Conservation (phyloP, 1,284 basidiomycete genomes). For the Kalmanozyma brasiliensis region DNA sequence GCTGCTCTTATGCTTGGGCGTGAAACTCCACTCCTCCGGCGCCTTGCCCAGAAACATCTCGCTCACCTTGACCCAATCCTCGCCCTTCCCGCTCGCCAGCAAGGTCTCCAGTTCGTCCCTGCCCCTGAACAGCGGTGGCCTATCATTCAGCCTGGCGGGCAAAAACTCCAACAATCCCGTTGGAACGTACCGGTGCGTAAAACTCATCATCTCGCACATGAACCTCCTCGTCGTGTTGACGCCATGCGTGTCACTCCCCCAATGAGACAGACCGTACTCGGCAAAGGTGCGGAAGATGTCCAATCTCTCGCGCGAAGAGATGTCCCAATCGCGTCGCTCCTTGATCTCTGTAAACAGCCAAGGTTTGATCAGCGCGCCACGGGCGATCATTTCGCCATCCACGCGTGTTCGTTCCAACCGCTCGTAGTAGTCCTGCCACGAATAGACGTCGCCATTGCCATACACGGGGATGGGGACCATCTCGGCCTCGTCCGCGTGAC, state of each 20-base stretch:
- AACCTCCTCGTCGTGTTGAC: slow-evolving; percentile 93
- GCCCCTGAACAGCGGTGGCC: slow-evolving; percentile 85
- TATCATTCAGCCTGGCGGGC: slow-evolving; percentile 86
- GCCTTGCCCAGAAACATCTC: slow-evolving; percentile 89
- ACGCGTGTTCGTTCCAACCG: slow-evolving; percentile 81
- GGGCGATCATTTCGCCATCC: slow-evolving; percentile 93
- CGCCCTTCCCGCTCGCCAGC: slow-evolving; percentile 80
- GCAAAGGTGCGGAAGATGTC: slow-evolving; percentile 78
- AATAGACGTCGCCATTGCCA: slow-evolving; percentile 94
- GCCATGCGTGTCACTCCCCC: slow-evolving; percentile 72
- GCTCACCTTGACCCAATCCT: slow-evolving; percentile 94
- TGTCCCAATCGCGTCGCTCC: slow-evolving; percentile 85
- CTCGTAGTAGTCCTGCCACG: slow-evolving; percentile 83
- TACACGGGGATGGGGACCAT: slow-evolving; percentile 88
- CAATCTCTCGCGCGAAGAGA: slow-evolving; percentile 86
- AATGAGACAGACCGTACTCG: slow-evolving; percentile 61
- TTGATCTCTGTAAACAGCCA: slow-evolving; percentile 88
- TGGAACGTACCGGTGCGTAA: slow-evolving; percentile 93
- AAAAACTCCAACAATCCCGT: slow-evolving; percentile 89
- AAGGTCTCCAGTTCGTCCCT: slow-evolving; percentile 84
- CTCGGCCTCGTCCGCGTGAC: slow-evolving; percentile 54
- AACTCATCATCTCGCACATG: slow-evolving; percentile 91
- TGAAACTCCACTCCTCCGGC: slow-evolving; percentile 74
- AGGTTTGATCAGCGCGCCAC: slow-evolving; percentile 91
- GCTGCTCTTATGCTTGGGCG: slow-evolving; percentile 67